Percentiles rank a stretch among this genome's conserved stretches.
Conservation (phyloP, 2,329 filamentous ascomycete genomes). For the Eutypella sp. region DNA sequence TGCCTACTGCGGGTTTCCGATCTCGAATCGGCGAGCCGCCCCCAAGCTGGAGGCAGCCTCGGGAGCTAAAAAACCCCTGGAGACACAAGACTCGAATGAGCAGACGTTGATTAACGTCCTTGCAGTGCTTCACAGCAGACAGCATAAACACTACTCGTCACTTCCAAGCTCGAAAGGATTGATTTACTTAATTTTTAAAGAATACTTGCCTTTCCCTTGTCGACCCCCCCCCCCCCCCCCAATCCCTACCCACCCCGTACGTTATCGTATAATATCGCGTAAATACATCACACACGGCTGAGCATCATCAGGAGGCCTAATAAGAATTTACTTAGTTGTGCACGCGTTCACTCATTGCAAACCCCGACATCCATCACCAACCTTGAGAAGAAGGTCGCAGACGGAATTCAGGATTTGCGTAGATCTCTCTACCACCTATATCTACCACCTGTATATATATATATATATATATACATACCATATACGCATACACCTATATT, state of each 20-base stretch:
- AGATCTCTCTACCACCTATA: neutral
- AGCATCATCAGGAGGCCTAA: too few relatives aligned
- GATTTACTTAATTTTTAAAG: too few relatives aligned
- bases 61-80: slow-evolving; percentile 1
- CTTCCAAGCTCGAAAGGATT: too few relatives aligned
- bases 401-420: neutral
- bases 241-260: too few relatives aligned
- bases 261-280: too few relatives aligned
- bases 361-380: too few relatives aligned
- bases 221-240: too few relatives aligned
- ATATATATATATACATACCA: neutral
- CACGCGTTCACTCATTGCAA: neutral
- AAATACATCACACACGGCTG: too few relatives aligned
- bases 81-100: neutral
- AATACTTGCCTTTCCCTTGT: too few relatives aligned
- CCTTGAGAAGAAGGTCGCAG: too few relatives aligned
- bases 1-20: neutral
- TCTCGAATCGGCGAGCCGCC: neutral
- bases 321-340: neutral
- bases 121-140: slow-evolving; percentile 1
- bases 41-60: slow-evolving; percentile 1
- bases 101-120: neutral
- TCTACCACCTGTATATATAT: neutral
- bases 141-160: too few relatives aligned
- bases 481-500: too few relatives aligned